These are phyloP conservation scores for Articulospora tetracladia DNA, from an alignment of 495 filamentous ascomycete genomes.

Conservation along the genomic window DNA sequence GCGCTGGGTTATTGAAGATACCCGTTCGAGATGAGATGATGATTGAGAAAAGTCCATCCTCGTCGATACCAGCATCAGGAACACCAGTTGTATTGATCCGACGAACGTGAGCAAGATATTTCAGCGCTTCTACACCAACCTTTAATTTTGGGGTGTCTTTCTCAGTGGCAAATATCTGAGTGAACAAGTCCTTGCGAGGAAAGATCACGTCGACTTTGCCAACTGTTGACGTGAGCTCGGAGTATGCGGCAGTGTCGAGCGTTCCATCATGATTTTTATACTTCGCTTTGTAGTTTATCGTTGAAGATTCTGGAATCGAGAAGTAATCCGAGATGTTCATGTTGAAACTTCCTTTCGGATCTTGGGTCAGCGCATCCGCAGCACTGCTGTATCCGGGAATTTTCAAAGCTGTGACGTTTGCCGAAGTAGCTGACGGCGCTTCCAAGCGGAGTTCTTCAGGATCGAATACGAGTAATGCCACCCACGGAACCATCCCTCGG, in stretches of 20 bases:
- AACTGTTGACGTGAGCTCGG: not conserved
- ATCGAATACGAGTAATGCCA: slow-evolving; percentile 36
- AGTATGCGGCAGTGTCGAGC: not conserved
- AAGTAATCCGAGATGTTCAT: slow-evolving; percentile 14
- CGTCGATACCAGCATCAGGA: slow-evolving; percentile 6
- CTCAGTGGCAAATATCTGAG: not conserved
- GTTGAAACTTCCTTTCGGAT: not conserved
- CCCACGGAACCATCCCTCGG: slow-evolving; percentile 10
- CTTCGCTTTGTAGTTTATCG: not conserved
- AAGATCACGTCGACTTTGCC: not conserved
- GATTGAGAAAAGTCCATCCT: slow-evolving; percentile 3
- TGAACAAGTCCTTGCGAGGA: not conserved
- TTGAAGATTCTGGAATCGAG: not conserved
- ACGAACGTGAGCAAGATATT: not conserved
- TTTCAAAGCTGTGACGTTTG: not conserved
- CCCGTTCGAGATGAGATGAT: not conserved
- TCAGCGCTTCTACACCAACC: not conserved
- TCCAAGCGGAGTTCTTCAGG: slow-evolving; percentile 23
- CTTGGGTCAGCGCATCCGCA: not conserved
- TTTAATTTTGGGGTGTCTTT: not conserved
- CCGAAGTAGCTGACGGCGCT: not conserved
- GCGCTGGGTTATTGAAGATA: not conserved
- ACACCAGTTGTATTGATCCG: slow-evolving; percentile 3
- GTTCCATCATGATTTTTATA: not conserved
- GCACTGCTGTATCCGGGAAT: not conserved